A percentile compares a stretch with the other conserved stretches of the same genome.
phyloP scores from a whole-genome alignment of 2,329 filamentous ascomycete genomes.

The Dryadomyces quercus-mongolicae region DNA sequence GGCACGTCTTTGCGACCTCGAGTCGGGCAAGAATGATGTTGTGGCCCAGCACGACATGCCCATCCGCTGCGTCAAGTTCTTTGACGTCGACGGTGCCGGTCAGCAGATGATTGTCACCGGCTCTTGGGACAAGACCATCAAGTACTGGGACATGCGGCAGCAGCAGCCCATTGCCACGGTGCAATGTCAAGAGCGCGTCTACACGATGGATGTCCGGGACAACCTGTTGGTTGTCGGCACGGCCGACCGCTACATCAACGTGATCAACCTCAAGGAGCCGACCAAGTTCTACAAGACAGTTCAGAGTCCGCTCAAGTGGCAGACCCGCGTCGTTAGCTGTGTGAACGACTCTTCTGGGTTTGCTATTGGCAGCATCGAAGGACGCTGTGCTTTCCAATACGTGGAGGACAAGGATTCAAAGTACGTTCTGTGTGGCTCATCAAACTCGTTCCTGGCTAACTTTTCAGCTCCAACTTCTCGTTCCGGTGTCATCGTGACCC shows the following conservation, averaged over 20 bases:
- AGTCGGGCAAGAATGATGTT: constrained; percentile 52
- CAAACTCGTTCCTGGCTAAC: constrained; percentile 2
- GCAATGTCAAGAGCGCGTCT: constrained; percentile 64
- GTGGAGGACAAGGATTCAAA: constrained; percentile 87
- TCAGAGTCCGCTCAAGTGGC: constrained; percentile 95
- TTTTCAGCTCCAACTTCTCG: constrained; percentile 72
- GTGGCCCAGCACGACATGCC: constrained; percentile 78
- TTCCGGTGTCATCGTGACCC: constrained; percentile 97
- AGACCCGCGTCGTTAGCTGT: constrained; percentile 89
- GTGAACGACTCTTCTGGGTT: constrained; percentile 88
- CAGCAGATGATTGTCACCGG: constrained; percentile 82
- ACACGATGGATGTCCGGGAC: constrained; percentile 83
- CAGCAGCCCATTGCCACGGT: constrained; percentile 53
- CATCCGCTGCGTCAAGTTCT: constrained; percentile 67
- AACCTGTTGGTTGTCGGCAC: constrained; percentile 85
- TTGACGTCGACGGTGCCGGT: constrained; percentile 56
- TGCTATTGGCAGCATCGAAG: constrained; percentile 92
- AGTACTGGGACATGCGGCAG: constrained; percentile 74
- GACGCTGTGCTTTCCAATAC: constrained; percentile 94
- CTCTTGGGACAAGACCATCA: constrained; percentile 82
- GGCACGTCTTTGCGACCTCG: constrained; percentile 77
- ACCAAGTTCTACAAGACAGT: constrained; percentile 91
- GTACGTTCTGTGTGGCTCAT: constrained; percentile 27
- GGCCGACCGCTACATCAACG: constrained; percentile 91
- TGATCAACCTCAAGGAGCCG: constrained; percentile 82